Evolutionary conservation across 169 alveolate species (phyloP).

Genomic region (Plasmodium reichenowi): DNA sequence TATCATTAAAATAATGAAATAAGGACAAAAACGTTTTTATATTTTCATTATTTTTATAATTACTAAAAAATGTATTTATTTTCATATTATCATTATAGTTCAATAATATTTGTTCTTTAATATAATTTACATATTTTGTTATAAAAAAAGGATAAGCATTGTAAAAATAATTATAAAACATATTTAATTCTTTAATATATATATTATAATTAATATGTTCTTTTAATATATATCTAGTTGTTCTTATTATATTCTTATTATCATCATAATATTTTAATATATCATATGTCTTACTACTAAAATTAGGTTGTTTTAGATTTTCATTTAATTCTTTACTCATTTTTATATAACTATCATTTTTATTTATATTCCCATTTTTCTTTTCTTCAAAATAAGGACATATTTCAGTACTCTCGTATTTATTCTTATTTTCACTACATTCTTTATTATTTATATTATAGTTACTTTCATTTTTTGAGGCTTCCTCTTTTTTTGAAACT

Average conservation of each 20-base stretch:
- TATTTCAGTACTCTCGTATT: no score
- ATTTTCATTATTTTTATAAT: constrained; percentile 18
- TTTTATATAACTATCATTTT: background rate
- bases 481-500: no score
- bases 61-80: background rate
- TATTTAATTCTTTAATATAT: constrained; percentile 36
- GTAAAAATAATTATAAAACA: constrained; percentile 44
- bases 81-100: background rate
- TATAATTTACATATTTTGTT: constrained; percentile 31
- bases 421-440: no score
- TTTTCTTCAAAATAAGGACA: background rate
- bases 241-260: constrained; percentile 50
- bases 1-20: constrained; percentile 39
- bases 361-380: constrained; percentile 14
- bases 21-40: background rate
- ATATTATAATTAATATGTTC: constrained; percentile 43
- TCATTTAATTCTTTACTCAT: background rate
- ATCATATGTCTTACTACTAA: constrained; percentile 4
- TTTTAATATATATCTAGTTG: constrained; percentile 60
- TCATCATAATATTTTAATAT: constrained; percentile 34
- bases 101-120: background rate
- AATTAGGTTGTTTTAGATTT: background rate
- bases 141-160: constrained; percentile 53
- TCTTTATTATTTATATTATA: no score
- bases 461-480: no score